Evolutionary conservation across 768 basidiomycete genomes (phyloP).

Genomic region (Mycena venus): DNA sequence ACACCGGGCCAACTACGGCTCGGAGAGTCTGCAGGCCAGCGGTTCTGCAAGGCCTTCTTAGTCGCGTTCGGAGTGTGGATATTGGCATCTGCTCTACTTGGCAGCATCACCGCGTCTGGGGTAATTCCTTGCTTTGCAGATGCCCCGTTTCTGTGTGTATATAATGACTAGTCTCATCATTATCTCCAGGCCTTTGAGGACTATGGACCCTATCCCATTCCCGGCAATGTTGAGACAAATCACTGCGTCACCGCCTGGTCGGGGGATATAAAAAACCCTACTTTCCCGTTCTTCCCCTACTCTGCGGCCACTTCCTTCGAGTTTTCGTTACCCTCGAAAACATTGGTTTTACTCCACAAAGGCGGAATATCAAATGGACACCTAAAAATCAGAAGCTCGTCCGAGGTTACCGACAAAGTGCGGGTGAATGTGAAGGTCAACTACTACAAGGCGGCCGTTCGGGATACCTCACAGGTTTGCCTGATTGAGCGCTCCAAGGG

Average conservation of each 20-base stretch:
- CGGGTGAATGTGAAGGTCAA: slow-evolving; percentile 43
- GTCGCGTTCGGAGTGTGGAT: slow-evolving; percentile 33
- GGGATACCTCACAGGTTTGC: slow-evolving; percentile 47
- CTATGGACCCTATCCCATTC: slow-evolving; percentile 23
- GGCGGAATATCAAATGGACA: slow-evolving; percentile 42
- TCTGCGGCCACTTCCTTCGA: slow-evolving; percentile 29
- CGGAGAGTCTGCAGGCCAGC: slow-evolving; percentile 16
- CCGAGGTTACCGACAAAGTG: slow-evolving; percentile 37
- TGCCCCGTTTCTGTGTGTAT: not conserved
- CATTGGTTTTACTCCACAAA: slow-evolving; percentile 45
- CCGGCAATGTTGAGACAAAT: not conserved
- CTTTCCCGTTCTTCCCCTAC: slow-evolving; percentile 27
- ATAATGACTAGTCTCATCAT: not conserved
- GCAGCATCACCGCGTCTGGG: slow-evolving; percentile 4
- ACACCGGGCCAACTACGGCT: not conserved
- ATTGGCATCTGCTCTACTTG: slow-evolving; percentile 8
- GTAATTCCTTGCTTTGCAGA: slow-evolving; percentile 14
- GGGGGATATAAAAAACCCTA: not conserved
- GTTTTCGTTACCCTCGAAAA: slow-evolving; percentile 40
- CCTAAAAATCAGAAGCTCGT: slow-evolving; percentile 42
- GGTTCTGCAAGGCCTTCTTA: slow-evolving; percentile 24
- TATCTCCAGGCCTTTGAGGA: slow-evolving; percentile 7
- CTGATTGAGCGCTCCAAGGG: slow-evolving; percentile 39
- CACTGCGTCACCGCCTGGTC: slow-evolving; percentile 24
- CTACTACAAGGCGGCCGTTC: slow-evolving; percentile 34